Base-by-base conservation (phyloP, 129 eudicot genomes). In the Flaveria trinervia region DNA sequence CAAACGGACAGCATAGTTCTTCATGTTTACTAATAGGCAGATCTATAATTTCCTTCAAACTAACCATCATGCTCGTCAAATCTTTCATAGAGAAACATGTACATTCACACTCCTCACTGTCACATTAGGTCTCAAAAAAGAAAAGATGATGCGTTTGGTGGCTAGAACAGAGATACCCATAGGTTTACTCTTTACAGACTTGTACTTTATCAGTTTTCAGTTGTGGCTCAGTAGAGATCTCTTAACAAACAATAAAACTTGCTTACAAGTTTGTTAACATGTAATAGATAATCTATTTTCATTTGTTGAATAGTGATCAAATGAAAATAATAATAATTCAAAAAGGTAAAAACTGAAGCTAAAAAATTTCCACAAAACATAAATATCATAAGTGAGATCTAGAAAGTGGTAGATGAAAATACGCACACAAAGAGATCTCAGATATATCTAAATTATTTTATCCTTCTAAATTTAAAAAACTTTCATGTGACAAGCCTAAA, bases 281-380 rank as follows among this genome's bases (percentile, higher is more conserved):
- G 54, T 77, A 28, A 51, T 54, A 77, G 68, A 67, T 67, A 9
- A 17, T 9, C 45, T 14, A 66, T 36, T 66, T 66, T 16, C 56
- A 33, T 65, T 36, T 28, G 74, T 66, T 66, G 23, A 66, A 45
- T 36, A 1, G 41, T 36, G 41, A 45, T 50, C 36, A 36, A 50
- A 33, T 54, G 73, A 6, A 76, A 33, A 23, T 7, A 13, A 14
- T 3, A 26, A 28, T 1, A 23, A 51, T 16, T 15, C 15, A 39
- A 14, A 54, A 22, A n/a, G 68, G n/a, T 64, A 64, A 57, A 75
- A 49, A 20, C 15, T 51, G 9, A 72, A 25, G 20, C 33, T 52
- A 48, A 72, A 4, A 55, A 48, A 59, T 28, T 50, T 14, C 13
- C 62, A 65, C 59, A 60, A 11, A 49, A 75, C 65, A 75, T 30